Evolutionary conservation across 2,329 filamentous ascomycete genomes (phyloP), one percentile per base, ranked within the genome.

Genomic region (Lanzia echinophila): DNA sequence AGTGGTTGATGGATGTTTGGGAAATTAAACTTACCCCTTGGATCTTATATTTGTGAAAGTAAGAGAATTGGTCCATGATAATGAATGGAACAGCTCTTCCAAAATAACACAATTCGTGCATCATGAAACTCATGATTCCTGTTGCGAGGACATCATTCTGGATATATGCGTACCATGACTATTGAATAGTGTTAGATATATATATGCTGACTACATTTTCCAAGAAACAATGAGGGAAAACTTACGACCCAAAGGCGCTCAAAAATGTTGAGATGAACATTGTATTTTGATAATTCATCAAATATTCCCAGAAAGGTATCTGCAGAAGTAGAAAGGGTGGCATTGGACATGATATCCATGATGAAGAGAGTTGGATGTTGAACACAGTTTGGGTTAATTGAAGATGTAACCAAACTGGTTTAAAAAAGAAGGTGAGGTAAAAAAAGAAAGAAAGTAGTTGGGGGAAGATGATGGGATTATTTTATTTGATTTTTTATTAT

Each of bases 141-240:
- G 94, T 99, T 56, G 94, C 94, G 58, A 99, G 84, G 52, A 88
- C 86, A 74, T 99, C 94, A 71, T 99, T 99, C 71, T 95, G 89
- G 87, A 97, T 96, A 80, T 85, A 99, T 15, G 92, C 82, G 71
- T 99, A 99, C 92, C 90, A 97, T 39, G 90, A 84, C 72, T 83
- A 51, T 11, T 17, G 5, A 32, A 20, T 31, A 39, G 50, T 53
- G 56, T 64, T 59, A 66, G 60, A n/a, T 49, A 60, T 8, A 17
- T 32, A 53, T 53, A 55, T 58, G 38, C 59, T 38, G 34, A 44
- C 47, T 33, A 33, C 32, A 33, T 7, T 15, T 13, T 15, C 24
- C 11, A 22, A 15, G 19, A 2, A 36, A 36, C 15, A n/a, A 36
- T 36, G 34, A 10, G 10, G 22, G 34, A 57, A 58, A 56, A 81